Conservation (phyloP, 2,329 filamentous ascomycete genomes). For the Pseudocercospora ulei region DNA sequence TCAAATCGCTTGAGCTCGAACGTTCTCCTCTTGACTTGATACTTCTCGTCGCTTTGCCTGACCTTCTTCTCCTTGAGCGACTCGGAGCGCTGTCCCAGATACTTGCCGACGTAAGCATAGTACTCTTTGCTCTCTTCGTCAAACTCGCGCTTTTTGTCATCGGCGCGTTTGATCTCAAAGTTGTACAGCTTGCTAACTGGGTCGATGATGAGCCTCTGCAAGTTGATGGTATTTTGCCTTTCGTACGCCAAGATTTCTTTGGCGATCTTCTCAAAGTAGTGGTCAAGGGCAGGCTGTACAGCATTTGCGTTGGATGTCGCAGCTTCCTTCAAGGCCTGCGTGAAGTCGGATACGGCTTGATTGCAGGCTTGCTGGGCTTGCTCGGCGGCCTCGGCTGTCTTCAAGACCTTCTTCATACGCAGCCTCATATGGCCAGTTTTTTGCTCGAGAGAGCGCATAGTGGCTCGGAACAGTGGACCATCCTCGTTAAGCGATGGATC, state of each 20-base stretch:
- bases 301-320: conserved; percentile 87
- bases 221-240: conserved; percentile 67
- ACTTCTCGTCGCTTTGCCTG: conserved; percentile 88
- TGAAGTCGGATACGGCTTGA: conserved; percentile 69
- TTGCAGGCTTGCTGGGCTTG: conserved; percentile 73
- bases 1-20: conserved; percentile 98
- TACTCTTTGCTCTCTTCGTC: conserved; percentile 98
- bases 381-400: conserved; percentile 82
- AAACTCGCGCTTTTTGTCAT: conserved; percentile 93
- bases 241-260: conserved; percentile 83
- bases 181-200: conserved; percentile 86
- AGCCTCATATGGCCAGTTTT: conserved; percentile 90
- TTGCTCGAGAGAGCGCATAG: conserved; percentile 90
- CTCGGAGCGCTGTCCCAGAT: conserved; percentile 92
- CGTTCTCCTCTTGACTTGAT: conserved; percentile 82
- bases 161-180: conserved; percentile 93
- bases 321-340: conserved; percentile 77
- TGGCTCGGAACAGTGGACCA: conserved; percentile 88
- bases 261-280: conserved; percentile 96
- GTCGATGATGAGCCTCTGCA: conserved; percentile 91
- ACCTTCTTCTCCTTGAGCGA: conserved; percentile 96
- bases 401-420: conserved; percentile 92
- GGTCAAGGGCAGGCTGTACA: conserved; percentile 90
- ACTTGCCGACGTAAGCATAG: conserved; percentile 87
- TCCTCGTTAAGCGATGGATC: conserved; percentile 81